Evolutionary conservation across 2,329 filamentous ascomycete genomes (phyloP).

Genomic region (Cryphonectria nitschkei): DNA sequence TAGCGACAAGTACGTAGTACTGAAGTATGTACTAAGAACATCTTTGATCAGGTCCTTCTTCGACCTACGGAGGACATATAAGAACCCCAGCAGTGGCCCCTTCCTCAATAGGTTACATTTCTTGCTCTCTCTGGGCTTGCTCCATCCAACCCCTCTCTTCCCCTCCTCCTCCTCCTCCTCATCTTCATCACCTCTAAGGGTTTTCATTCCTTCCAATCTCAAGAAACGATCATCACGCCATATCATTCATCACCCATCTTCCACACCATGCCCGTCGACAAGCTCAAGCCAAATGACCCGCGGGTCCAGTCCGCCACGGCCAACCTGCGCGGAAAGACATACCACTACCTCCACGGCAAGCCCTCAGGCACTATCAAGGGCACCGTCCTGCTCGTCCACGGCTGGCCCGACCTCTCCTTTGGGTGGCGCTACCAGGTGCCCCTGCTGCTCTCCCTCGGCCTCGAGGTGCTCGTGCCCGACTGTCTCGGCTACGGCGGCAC

Average conservation of each 20-base stretch:
- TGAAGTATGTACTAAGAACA: background rate
- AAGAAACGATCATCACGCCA: background rate
- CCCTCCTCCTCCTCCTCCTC: no score
- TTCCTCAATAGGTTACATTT: background rate
- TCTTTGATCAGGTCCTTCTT: background rate
- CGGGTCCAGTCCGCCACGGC: constrained; percentile 68
- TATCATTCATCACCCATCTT: no score
- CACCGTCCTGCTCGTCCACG: constrained; percentile 60
- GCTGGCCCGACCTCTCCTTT: constrained; percentile 81
- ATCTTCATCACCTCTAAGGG: background rate
- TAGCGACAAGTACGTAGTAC: no score
- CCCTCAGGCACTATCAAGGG: constrained; percentile 44
- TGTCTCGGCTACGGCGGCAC: constrained; percentile 86
- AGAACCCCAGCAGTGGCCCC: background rate
- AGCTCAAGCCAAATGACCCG: constrained; percentile 67
- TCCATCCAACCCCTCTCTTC: no score
- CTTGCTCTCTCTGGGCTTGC: background rate
- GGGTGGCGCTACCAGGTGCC: constrained; percentile 93
- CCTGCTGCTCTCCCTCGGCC: constrained; percentile 68
- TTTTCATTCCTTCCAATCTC: background rate
- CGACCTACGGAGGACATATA: background rate
- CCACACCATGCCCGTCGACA: constrained; percentile 54
- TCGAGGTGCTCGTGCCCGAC: constrained; percentile 82
- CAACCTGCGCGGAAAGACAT: constrained; percentile 69
- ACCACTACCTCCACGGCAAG: constrained; percentile 65